Conservation (phyloP, 345 rosid species). For the Anacardium occidentale region DNA sequence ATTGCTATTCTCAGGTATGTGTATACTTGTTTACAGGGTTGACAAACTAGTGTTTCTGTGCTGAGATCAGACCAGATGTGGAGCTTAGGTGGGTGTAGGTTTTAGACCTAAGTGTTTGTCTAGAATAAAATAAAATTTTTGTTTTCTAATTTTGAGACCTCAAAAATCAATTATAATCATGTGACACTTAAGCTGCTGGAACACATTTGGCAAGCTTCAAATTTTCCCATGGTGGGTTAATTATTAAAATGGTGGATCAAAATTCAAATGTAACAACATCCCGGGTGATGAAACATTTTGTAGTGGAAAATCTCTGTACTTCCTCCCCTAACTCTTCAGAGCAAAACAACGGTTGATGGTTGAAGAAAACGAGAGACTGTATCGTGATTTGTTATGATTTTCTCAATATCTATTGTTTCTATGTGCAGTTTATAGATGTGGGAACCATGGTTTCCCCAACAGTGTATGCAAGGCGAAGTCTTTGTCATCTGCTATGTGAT, state of each 20-base stretch:
- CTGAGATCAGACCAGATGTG: not conserved
- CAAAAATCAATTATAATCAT: not conserved
- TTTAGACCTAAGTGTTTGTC: not conserved
- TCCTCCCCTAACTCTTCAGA: not conserved
- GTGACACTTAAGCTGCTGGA: not conserved
- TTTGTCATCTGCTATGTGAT: constrained; percentile 69
- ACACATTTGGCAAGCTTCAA: not conserved
- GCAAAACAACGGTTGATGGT: not conserved
- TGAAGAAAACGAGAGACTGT: not conserved
- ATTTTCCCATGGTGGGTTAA: not conserved
- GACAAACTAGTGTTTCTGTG: not conserved
- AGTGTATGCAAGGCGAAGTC: constrained; percentile 74
- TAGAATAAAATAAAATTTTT: not conserved
- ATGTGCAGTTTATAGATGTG: constrained; percentile 69
- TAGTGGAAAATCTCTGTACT: not conserved
- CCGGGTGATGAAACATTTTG: not conserved
- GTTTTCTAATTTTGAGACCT: not conserved
- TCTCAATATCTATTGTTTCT: not conserved
- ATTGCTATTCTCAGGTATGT: constrained; percentile 78
- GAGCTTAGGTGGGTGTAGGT: not conserved
- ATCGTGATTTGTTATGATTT: not conserved
- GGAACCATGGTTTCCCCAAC: constrained; percentile 89
- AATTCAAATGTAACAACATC: not conserved
- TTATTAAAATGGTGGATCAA: not conserved
- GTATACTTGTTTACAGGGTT: not conserved